These are phyloP conservation scores for Ampelocalamus luodianensis DNA, from an alignment of 176 grass and related monocot species.

Conservation along the genomic window DNA sequence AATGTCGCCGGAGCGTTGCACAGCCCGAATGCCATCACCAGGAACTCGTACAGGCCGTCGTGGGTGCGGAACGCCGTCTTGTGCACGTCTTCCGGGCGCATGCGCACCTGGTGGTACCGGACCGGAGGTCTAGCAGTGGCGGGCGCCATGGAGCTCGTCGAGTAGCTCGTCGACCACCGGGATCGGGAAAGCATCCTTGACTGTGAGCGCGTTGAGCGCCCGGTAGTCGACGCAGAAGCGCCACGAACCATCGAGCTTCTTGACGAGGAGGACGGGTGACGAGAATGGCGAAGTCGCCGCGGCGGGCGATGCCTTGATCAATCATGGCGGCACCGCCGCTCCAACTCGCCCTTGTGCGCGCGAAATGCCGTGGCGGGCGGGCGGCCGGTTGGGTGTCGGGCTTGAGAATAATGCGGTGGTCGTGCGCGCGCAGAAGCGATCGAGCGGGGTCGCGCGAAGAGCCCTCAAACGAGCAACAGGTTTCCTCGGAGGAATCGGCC, in stretches of 20 bases:
- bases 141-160: background rate
- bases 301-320: background rate
- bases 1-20: background rate
- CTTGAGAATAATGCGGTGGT: background rate
- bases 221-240: too few species aligned
- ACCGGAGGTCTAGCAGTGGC: too few species aligned
- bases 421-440: background rate
- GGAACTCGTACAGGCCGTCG: background rate
- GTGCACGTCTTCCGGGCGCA: background rate
- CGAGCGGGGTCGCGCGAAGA: background rate
- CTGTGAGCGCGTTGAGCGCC: background rate
- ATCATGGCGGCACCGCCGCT: background rate
- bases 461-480: background rate
- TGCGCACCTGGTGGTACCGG: background rate
- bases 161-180: background rate
- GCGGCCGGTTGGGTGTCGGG: background rate
- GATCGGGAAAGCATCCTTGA: background rate
- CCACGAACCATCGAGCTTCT: background rate
- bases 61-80: background rate
- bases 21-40: background rate
- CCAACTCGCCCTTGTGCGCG: background rate
- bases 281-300: background rate
- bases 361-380: background rate
- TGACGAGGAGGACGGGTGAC: background rate
- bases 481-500: background rate